phyloP scores from a whole-genome alignment of 306 rosid genomes.

The Malus sylvestris region DNA sequence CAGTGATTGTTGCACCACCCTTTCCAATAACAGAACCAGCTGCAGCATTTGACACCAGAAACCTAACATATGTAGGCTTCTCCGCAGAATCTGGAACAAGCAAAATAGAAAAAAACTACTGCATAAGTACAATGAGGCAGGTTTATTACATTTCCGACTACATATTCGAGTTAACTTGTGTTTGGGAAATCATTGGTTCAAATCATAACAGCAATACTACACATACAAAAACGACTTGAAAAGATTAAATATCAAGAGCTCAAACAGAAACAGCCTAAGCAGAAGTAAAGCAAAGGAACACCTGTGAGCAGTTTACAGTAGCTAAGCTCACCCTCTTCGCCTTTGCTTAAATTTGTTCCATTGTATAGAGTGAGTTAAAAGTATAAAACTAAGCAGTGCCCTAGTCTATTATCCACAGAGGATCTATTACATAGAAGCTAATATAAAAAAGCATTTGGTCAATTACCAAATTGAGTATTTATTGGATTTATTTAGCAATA shows the following conservation, averaged over 20 bases:
- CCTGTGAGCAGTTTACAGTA: neutral
- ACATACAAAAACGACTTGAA: neutral
- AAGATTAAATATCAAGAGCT: neutral
- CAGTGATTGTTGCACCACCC: constrained; percentile 99
- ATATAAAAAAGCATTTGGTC: neutral
- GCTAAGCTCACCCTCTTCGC: neutral
- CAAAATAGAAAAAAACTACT: constrained; percentile 6
- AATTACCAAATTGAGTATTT: neutral
- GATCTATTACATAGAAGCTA: neutral
- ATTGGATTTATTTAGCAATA: neutral
- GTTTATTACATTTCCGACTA: neutral
- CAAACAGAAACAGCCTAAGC: neutral
- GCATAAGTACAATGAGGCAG: constrained; percentile 11
- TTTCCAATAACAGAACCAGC: constrained; percentile 99
- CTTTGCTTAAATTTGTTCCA: neutral
- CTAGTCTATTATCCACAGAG: neutral
- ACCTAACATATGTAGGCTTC: constrained; percentile 81
- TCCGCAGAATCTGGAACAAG: constrained; percentile 61
- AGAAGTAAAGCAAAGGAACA: neutral
- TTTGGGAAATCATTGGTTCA: neutral
- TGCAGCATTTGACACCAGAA: constrained; percentile 97
- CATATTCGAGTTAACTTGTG: neutral
- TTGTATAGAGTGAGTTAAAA: neutral
- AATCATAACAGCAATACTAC: neutral
- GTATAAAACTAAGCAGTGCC: neutral